These are phyloP conservation scores for Podospora australis DNA, from an alignment of 495 filamentous ascomycete genomes.

Conservation along the genomic window DNA sequence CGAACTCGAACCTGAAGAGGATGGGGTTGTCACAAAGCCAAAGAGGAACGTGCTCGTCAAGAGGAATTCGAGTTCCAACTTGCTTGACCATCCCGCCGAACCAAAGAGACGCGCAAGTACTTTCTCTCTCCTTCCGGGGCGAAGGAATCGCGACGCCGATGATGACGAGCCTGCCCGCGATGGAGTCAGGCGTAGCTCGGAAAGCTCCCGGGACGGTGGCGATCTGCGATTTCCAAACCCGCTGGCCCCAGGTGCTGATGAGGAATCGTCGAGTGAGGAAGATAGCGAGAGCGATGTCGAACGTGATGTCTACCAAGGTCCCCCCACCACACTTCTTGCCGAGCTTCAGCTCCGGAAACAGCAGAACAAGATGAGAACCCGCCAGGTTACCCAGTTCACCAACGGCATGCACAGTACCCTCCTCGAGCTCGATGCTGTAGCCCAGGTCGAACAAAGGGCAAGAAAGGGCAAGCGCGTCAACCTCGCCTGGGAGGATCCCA, in stretches of 20 bases:
- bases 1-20: slow-evolving; percentile 7
- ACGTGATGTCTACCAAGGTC: slow-evolving; percentile 49
- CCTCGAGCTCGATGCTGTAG: slow-evolving; percentile 83
- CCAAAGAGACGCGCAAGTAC: slow-evolving; percentile 33
- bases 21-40: slow-evolving; percentile 4
- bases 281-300: slow-evolving; percentile 32
- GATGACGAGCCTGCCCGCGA: slow-evolving; percentile 2
- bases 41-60: slow-evolving; percentile 20
- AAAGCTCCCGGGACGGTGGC: slow-evolving; percentile 2
- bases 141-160: slow-evolving; percentile 12
- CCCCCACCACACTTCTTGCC: slow-evolving; percentile 84
- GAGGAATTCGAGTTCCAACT: slow-evolving; percentile 11
- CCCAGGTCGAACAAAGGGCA: slow-evolving; percentile 72
- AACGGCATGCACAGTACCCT: slow-evolving; percentile 84
- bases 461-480: slow-evolving; percentile 68
- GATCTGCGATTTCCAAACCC: slow-evolving; percentile 17
- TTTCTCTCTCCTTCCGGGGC: slow-evolving; percentile 26
- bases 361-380: slow-evolving; percentile 68
- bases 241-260: slow-evolving; percentile 19
- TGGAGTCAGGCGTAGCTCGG: background rate
- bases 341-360: slow-evolving; percentile 86
- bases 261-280: slow-evolving; percentile 20
- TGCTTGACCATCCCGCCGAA: slow-evolving; percentile 15
- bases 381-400: slow-evolving; percentile 59
- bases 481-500: slow-evolving; percentile 82